Evolutionary conservation across 176 grass and related monocot species (phyloP), one percentile per base, ranked within the genome.

Genomic region (Eragrostis curvula): DNA sequence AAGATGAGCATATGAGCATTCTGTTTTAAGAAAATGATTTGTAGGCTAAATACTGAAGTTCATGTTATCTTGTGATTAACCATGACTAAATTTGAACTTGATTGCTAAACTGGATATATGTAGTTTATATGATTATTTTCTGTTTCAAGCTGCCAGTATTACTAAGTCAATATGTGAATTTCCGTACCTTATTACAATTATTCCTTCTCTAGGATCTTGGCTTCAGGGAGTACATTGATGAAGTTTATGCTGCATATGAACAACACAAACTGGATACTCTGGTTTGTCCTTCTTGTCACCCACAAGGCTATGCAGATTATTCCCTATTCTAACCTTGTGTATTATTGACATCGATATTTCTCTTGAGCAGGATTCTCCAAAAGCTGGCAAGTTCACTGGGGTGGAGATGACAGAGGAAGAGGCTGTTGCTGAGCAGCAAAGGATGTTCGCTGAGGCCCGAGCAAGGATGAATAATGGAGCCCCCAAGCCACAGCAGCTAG

Each of bases 351-450:
- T 5, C 17, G 17, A 40, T 69, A 32, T 83, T 71, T 86, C 25
- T 75, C 25, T 53, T 30, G 39, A 76, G 23, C 83, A 99, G 97
- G 97, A 99, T 67, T 99, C 97, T n/a, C 93, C 97, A 25, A 99
- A 99, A 88, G 97, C 91, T 77, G 58, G 87, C 62, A 96, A 96
- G 78, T 99, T 96, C 77, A 85, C 84, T 48, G 89, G 93, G 13
- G 63, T 96, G 41, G 97, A 96, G 82, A 99, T 99, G 97, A 92
- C 97, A 60, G 97, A 99, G 90, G 97, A 99, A 84, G 89, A 99
- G 82, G 97, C 97, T 21, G 85, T 94, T 47, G 97, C 97, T 10
- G 93, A 96, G 78, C 97, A 99, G 74, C 97, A 96, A 88, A 90
- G 97, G 73, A 99, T 99, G 97, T 99, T 99, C 88, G 97, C 97